Percentiles rank a stretch among this genome's conserved stretches.
phyloP scores from a whole-genome alignment of 345 rosid species.

The Eucalyptus erythrocorys region DNA sequence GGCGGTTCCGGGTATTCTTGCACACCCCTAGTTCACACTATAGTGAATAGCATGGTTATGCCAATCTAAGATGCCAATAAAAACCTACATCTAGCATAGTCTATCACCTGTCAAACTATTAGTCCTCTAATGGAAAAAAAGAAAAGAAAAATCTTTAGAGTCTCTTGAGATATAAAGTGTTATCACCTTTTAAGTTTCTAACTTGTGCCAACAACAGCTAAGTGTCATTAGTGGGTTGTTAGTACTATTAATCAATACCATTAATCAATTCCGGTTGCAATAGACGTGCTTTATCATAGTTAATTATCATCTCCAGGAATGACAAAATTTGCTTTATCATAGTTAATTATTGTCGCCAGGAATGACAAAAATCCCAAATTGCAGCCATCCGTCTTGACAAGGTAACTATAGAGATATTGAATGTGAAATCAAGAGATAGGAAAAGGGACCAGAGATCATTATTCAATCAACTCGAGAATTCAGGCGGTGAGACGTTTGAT shows the following conservation, averaged over 20 bases:
- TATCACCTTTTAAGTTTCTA: not conserved
- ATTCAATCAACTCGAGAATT: not conserved
- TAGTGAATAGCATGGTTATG: not conserved
- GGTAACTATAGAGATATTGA: not conserved
- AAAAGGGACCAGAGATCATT: not conserved
- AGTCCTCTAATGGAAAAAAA: not conserved
- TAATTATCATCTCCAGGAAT: not conserved
- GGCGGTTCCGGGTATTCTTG: too few species aligned
- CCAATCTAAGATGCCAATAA: fast-evolving
- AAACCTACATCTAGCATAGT: not conserved
- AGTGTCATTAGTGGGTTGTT: fast-evolving
- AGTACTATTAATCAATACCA: not conserved
- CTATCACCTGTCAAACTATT: fast-evolving
- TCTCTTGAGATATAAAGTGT: not conserved
- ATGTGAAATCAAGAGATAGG: not conserved
- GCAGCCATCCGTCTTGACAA: not conserved
- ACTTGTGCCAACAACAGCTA: not conserved
- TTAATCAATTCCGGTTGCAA: not conserved
- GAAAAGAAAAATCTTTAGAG: too few species aligned
- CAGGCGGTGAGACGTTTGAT: not conserved
- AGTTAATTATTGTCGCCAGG: not conserved
- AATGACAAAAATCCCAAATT: not conserved
- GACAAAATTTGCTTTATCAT: not conserved
- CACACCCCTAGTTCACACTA: too few species aligned
- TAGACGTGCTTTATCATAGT: not conserved